Evolutionary conservation across 441 rosid species (phyloP), one percentile per base, ranked within the genome.

Genomic region (Euphorbia celastroides): DNA sequence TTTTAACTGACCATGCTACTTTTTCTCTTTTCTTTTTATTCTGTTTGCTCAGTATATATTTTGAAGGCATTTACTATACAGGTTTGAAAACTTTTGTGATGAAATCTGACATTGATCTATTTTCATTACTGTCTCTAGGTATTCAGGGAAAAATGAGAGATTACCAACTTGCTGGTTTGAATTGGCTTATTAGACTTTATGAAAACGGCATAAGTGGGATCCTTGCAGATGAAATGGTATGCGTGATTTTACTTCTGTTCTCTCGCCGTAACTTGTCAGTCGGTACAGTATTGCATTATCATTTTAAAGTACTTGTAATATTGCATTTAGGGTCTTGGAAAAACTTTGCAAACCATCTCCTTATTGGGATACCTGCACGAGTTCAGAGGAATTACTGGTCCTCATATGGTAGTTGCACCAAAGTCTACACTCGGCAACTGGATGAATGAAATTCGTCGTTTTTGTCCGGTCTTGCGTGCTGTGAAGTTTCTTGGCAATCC

Each of bases 331-430:
- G 99, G 99, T 76, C 96, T 95, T 64, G 98, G 99, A 30, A 95
- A 95, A 86, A 95, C 99, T n/a, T 84, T 95, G 77, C 99, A 92
- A 80, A 95, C 99, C 4, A 95, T 95, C 67, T 95, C 99, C 48
- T 80, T 95, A 61, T 36, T 95, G 84, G 99, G 96, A 22, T 95
- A 92, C 77, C 84, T 95, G 77, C 96, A 92, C 19, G 97, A 95
- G 70, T 95, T 88, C 75, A 79, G 93, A 72, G 98, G 96, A 83
- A 95, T 95, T 62, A 83, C 86, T 67, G 97, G 98, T 70, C 99
- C 99, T 66, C 98, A 92, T 72, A 90, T 95, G 99, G 99, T 95
- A 46, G 99, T 95, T 83, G 97, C 99, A 64, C 97, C 99, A 57
- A 95, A 95, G 79, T 95, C 99, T 76, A 95, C 99, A 34, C 96